Evolutionary conservation across 345 rosid genomes (phyloP), one percentile per base, ranked within the genome.

Genomic region (Lagerstroemia speciosa): DNA sequence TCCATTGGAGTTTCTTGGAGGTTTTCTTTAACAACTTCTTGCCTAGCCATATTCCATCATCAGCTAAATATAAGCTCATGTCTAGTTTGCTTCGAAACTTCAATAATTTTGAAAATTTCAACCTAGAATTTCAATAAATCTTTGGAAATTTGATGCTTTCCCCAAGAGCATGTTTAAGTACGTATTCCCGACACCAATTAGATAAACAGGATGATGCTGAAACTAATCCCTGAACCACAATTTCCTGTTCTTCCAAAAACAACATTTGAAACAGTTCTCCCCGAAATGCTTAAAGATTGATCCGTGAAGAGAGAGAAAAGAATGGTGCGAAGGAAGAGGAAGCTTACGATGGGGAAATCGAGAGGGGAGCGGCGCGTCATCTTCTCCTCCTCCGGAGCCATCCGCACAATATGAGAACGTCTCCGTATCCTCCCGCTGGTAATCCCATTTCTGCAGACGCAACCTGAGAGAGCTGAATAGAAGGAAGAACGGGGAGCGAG

Each of bases 371-470:
- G 75, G 75, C 85, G 80, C 65, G 80, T 76, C 65, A 76, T 57
- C 73, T 76, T 76, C 68, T 78, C 77, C 66, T 78, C 85, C 20
- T 81, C 82, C 46, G 85, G 85, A 11, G 85, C 85, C 85, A 81
- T 76, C 76, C 78, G 40, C 67, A 81, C 82, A 36, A 76, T 72
- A 62, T 75, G 72, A 38, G 33, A 32, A 40, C 46, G 66, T 40
- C 43, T 36, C 38, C 38, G 38, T 9, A 4, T 5, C 8, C 38
- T 9, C 57, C 62, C 29, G 20, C 60, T 31, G 29, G 43, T 57
- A 31, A 29, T 22, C 36, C 32, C 12, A 60, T 61, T 48, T 45
- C 45, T 8, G 19, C 38, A 5, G 12, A 62, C 26, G 1, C 57
- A 71, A 24, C 48, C 20, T 20, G 57, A 34, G 29, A 40, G 29